A percentile compares a stretch with the other conserved stretches of the same genome.
These are phyloP conservation scores for Xerophyta viscosa DNA, from an alignment of 106 monocot genomes.

Conservation along the genomic window DNA sequence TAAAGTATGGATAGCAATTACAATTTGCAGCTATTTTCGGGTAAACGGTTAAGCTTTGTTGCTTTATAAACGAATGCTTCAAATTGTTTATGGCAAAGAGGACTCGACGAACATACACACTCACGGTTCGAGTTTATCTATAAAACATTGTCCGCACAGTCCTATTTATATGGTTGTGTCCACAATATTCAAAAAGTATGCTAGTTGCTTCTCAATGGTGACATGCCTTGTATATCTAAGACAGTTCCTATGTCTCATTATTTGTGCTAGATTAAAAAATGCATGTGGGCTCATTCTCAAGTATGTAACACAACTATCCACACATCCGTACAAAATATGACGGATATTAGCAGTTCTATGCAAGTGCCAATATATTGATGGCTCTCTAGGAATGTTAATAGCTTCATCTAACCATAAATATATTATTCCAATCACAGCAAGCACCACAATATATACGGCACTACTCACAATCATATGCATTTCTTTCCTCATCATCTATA, in stretches of 20 bases:
- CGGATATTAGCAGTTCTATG: too few relatives aligned
- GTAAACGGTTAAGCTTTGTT: not conserved
- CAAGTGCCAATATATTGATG: too few relatives aligned
- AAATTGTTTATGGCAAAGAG: not conserved
- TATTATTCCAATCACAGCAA: too few relatives aligned
- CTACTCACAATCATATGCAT: too few relatives aligned
- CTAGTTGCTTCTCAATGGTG: not conserved
- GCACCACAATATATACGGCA: too few relatives aligned
- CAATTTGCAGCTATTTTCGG: too few relatives aligned
- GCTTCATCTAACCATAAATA: too few relatives aligned
- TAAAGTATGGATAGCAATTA: not conserved
- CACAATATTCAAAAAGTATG: not conserved
- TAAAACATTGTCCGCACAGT: not conserved
- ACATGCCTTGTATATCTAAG: not conserved
- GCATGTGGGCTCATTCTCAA: not conserved
- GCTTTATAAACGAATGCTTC: not conserved
- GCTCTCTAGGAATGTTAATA: too few relatives aligned
- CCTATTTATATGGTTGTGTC: not conserved
- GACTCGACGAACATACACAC: too few relatives aligned
- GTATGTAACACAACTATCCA: not conserved
- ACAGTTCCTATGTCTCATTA: not conserved
- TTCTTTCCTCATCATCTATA: too few relatives aligned
- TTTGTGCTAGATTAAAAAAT: not conserved
- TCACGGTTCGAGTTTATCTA: too few relatives aligned
- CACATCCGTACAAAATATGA: too few relatives aligned